These are phyloP conservation scores for Domatiomyces globalis DNA, from an alignment of 2,329 filamentous ascomycete genomes.

Conservation along the genomic window DNA sequence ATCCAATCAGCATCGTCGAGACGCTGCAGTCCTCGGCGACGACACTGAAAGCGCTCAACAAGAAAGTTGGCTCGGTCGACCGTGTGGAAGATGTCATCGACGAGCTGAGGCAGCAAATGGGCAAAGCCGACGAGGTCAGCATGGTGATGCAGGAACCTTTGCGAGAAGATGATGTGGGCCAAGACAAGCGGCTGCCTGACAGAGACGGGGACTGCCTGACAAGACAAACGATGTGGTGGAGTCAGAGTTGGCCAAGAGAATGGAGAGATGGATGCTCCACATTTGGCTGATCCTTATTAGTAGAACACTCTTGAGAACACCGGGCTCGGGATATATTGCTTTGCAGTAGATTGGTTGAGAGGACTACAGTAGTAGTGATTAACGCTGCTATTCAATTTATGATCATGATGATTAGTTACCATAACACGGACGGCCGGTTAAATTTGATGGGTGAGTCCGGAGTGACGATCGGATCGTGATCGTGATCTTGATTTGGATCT, in stretches of 20 bases:
- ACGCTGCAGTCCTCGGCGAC: conserved; percentile 67
- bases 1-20: conserved; percentile 68
- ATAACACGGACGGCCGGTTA: background rate
- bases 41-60: conserved; percentile 59
- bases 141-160: conserved; percentile 55
- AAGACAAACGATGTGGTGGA: conserved; percentile 5
- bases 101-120: conserved; percentile 64
- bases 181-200: conserved; percentile 20
- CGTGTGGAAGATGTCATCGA: conserved; percentile 64
- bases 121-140: conserved; percentile 66
- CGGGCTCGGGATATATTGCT: background rate
- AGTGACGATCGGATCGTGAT: background rate
- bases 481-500: background rate
- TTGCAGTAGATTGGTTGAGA: no score
- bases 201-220: conserved; percentile 23
- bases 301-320: background rate
- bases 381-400: background rate
- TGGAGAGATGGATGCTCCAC: conserved; percentile 12
- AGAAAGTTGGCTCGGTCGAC: conserved; percentile 61
- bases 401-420: background rate
- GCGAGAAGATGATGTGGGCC: conserved; percentile 30
- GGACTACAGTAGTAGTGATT: no score
- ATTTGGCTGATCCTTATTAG: conserved; percentile 5
- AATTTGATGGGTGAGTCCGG: background rate
- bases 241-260: conserved; percentile 10